Evolutionary conservation across 2,329 filamentous ascomycete genomes (phyloP), one percentile per base, ranked within the genome.

Genomic region (Phaeomoniella chlamydospora): DNA sequence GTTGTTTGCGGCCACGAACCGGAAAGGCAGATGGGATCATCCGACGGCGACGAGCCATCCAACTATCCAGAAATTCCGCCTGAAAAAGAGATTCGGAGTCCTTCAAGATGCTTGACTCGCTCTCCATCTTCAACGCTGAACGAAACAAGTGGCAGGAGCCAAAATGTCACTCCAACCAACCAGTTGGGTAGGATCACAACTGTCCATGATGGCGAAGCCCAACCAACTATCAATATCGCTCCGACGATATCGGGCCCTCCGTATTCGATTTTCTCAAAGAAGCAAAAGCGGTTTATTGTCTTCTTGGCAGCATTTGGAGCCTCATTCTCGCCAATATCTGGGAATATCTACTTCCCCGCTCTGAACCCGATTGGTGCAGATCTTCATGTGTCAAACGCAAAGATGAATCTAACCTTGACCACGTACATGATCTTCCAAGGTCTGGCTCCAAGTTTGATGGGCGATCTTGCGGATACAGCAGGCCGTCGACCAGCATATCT

Each of bases 401-500:
- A 45, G 11, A 49, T 49, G 34, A 49, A 54, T 35, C 41, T 56
- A 31, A 54, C 51, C 0, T 45, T 56, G 35, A 56, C 55, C 1
- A 53, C 53, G 5, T 44, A 45, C 26, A 16, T 61, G 60, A 65
- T 70, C 26, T 61, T 68, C 19, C 69, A 73, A 56, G 70, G 66
- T 3, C 51, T 73, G 11, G 61, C 64, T 1, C 67, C 67, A 18
- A 64, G 67, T 44, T 57, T 70, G 13, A 57, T 69, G 39, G 68
- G 64, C 3, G 64, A 65, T 33, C 58, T 70, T 30, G 61, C 65
- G 3, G 68, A 71, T 42, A 64, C 59, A 35, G 57, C 58, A 33
- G 68, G 68, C 13, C 54, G 68, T 38, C 56, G 68, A 38, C 65
- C 66, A 9, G 64, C 64, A 4, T 70, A 68, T 45, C 46, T 70